A percentile compares a stretch with the other conserved stretches of the same genome.
Evolutionary conservation across 768 basidiomycete genomes (phyloP).

Genomic region (Pleurotus ostreatus): DNA sequence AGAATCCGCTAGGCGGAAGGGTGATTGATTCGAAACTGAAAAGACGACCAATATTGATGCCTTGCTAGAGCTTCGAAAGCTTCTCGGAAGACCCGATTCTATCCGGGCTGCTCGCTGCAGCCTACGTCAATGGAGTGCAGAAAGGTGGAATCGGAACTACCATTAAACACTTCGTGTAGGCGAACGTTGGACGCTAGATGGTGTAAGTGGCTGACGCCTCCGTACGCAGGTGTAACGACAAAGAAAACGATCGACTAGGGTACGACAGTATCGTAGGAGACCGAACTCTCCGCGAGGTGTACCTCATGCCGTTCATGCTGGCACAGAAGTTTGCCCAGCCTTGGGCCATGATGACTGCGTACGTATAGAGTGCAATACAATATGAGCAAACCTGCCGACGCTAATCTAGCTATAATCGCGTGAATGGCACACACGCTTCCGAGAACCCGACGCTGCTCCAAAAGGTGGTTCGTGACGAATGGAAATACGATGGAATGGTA

Average conservation of each 20-base stretch:
- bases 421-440: conserved; percentile 71
- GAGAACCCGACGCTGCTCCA: conserved; percentile 59
- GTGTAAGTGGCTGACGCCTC: no score
- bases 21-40: conserved; percentile 27
- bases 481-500: conserved; percentile 66
- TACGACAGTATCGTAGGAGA: conserved; percentile 65
- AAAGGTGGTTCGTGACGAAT: conserved; percentile 58
- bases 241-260: conserved; percentile 70
- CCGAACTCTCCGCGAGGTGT: conserved; percentile 69
- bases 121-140: conserved; percentile 78
- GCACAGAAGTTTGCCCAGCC: conserved; percentile 63
- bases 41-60: neutral
- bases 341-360: conserved; percentile 73
- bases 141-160: conserved; percentile 69
- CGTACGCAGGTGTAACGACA: conserved; percentile 62
- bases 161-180: conserved; percentile 82
- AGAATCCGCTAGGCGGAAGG: conserved; percentile 71
- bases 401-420: conserved; percentile 57
- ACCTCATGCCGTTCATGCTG: conserved; percentile 74
- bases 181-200: no score
- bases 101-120: conserved; percentile 64
- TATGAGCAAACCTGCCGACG: no score
- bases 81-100: conserved; percentile 78
- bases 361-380: conserved; percentile 22
- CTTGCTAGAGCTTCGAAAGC: conserved; percentile 61